Conservation (phyloP, 2,329 filamentous ascomycete genomes). For the Fusarium sp. region DNA sequence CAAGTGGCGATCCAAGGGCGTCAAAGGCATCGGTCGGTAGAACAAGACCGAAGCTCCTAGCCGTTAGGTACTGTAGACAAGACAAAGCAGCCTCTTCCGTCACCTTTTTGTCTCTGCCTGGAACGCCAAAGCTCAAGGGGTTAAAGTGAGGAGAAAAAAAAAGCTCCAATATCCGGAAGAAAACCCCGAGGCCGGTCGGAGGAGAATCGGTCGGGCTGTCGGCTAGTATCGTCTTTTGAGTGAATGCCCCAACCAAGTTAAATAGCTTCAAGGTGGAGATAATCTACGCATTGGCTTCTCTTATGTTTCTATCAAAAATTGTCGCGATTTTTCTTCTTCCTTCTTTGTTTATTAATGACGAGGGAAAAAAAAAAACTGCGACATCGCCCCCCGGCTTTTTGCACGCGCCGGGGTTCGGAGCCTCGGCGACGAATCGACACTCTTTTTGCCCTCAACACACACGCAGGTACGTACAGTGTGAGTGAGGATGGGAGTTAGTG, state of each 20-base stretch:
- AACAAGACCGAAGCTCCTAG: conserved; percentile 4
- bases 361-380: conserved; percentile 10
- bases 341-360: conserved; percentile 14
- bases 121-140: conserved; percentile 6
- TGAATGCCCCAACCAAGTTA: neutral
- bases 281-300: neutral
- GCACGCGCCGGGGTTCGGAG: conserved; percentile 37
- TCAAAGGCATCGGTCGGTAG: neutral
- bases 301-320: neutral
- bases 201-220: conserved; percentile 33
- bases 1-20: conserved; percentile 22
- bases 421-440: conserved; percentile 35
- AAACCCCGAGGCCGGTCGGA: conserved; percentile 40
- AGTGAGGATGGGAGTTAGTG: neutral
- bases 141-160: conserved; percentile 14
- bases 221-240: conserved; percentile 43
- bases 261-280: neutral
- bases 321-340: neutral
- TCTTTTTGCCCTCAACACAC: neutral
- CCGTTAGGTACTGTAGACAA: neutral
- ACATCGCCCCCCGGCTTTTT: conserved; percentile 27
- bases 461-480: neutral
- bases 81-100: neutral
- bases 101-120: conserved; percentile 8
- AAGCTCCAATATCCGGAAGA: conserved; percentile 10